A percentile compares a stretch with the other conserved stretches of the same genome.
These are phyloP conservation scores for Lunularia cruciata DNA, from an alignment of 225 moss, liverwort and hornwort genomes.

Conservation along the genomic window DNA sequence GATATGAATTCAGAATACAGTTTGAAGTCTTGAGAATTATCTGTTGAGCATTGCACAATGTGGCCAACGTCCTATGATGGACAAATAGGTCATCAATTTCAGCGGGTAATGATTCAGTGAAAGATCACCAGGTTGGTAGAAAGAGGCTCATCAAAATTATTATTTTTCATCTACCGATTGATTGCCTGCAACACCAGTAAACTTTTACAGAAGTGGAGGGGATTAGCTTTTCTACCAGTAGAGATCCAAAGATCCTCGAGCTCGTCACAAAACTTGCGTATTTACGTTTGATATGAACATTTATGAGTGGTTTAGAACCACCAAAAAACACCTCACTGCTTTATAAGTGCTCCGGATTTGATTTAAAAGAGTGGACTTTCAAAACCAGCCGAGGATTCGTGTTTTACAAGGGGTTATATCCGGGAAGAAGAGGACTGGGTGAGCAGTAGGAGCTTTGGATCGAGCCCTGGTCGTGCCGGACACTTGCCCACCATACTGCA, in stretches of 20 bases:
- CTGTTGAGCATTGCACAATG: neutral
- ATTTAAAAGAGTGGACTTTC: neutral
- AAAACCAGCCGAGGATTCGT: constrained; percentile 11
- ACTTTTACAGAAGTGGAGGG: neutral
- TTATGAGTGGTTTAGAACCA: neutral
- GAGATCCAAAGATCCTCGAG: neutral
- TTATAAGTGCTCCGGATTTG: neutral
- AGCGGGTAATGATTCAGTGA: neutral
- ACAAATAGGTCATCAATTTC: no score
- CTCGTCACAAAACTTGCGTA: neutral
- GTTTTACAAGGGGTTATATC: neutral
- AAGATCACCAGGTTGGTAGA: neutral
- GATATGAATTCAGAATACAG: neutral
- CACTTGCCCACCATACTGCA: neutral
- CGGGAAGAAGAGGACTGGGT: constrained; percentile 1
- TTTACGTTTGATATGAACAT: constrained; percentile 4
- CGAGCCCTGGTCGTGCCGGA: neutral
- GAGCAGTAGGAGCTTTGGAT: neutral
- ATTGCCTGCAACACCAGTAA: neutral
- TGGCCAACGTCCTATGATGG: neutral
- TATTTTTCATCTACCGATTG: neutral
- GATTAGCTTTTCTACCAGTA: neutral
- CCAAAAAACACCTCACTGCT: neutral
- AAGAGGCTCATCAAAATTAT: neutral
- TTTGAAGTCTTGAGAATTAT: neutral